Evolutionary conservation across 1,284 basidiomycete species (phyloP), one percentile per base, ranked within the genome.

Genomic region (Cryptococcus deneoformans): DNA sequence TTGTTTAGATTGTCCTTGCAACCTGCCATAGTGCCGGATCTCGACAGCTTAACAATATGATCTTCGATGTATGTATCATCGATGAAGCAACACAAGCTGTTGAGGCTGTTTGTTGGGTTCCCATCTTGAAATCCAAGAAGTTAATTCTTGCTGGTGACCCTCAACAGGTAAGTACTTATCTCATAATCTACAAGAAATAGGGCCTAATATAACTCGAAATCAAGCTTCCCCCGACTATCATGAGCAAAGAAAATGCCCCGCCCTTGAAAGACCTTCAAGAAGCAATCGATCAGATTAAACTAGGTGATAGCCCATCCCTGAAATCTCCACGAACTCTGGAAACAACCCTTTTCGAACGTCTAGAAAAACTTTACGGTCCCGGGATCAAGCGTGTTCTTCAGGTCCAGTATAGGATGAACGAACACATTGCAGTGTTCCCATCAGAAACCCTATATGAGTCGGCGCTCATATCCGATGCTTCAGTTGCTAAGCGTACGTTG

Each of bases 21-120:
- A 98, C 95, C 1, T 97, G 93, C 64, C 94, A 98, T 77, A 89
- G 90, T 4, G 85, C 92, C 2, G 93, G 93, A 0, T 86, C 88
- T 4, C 79, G 87, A 37, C 90, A 92, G 65, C 78, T 95, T 8
- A 83, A 83, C 43, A 85, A 87, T 59, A 82, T 87, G 59, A 75
- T 81, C 2, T 99, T 97, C 67, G 95, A 98, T 72, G 87, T 92
- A 0, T 86, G 93, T 7, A 88, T 98, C 45, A 92, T 99, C 44
- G 95, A 98, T 66, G 95, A 98, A 78, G 92, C 92, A 0, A 97
- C 94, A 0, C 95, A 98, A 75, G 94, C 92, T 2, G 75, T 96
- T n/a, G 94, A 98, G 78, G 89, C 92, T 7, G 90, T 92, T 3
- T 97, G 94, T 76, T 97, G 95, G 93, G 86, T 97, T 37, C 93